Conservation (phyloP, 345 rosid genomes). For the Rhodamnia rubescens region DNA sequence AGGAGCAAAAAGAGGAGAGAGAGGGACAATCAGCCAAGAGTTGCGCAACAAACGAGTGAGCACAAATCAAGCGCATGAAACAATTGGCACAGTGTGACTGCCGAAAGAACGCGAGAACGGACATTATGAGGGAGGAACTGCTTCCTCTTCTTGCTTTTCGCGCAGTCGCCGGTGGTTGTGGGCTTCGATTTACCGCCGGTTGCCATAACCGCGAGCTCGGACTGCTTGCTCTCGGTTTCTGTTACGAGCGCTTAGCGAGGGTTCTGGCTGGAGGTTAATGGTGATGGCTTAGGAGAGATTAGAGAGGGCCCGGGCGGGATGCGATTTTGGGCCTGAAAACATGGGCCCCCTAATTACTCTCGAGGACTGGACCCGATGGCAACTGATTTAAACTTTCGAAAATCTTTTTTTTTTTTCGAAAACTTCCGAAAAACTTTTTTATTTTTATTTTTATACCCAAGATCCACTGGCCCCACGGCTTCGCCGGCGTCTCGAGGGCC, state of each 20-base stretch:
- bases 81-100: not conserved
- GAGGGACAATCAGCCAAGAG: not conserved
- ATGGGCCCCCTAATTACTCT: not conserved
- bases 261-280: not conserved
- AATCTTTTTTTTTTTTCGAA: too few relatives aligned
- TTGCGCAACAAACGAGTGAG: not conserved
- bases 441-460: too few relatives aligned
- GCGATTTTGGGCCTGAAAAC: not conserved
- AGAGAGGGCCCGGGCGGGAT: not conserved
- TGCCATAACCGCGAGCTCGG: conserved; percentile 21
- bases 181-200: conserved; percentile 23
- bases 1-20: not conserved
- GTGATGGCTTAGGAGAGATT: not conserved
- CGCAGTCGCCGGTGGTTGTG: not conserved
- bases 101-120: not conserved
- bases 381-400: not conserved
- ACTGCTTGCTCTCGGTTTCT: not conserved
- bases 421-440: not conserved
- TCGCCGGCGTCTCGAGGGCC: too few relatives aligned
- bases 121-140: conserved; percentile 74
- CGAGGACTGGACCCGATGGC: not conserved
- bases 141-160: conserved; percentile 65
- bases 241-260: not conserved
- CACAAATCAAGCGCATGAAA: not conserved
- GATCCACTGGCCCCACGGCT: too few relatives aligned